Evolutionary conservation across 352 stramenopile genomes (phyloP), one percentile per base, ranked within the genome.

Genomic region (Phytophthora kernoviae): DNA sequence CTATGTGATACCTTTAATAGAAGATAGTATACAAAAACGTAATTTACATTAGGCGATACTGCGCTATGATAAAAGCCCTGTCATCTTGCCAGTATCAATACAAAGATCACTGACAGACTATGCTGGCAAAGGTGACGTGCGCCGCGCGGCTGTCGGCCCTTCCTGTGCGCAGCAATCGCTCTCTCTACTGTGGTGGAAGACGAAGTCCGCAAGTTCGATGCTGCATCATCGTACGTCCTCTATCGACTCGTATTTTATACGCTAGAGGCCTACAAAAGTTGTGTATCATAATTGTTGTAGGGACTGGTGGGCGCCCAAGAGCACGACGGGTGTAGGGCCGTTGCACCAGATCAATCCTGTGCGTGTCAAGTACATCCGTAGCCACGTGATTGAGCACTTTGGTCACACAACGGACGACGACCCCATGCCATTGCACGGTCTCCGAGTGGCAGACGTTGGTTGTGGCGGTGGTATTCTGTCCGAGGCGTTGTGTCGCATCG

Each of bases 381-480:
- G 60, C 22, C 75, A 90, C 15, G 72, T 77, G 45, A 87, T 93
- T 22, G 53, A 70, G 24, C 81, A 95, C 65, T 91, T 93, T 17
- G 68, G 71, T 5, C 62, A 64, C 44, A 70, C 81, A 10, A 76
- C 50, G 5, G 68, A 71, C 8, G 59, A 84, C 39, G 79, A 86
- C 42, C 62, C 83, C 12, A 50, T 71, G 49, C 87, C 87, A 10
- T 68, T 95, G 21, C 66, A 53, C 21, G 71, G 56, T 10, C 56
- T 89, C 11, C 79, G 79, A 14, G 79, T 93, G 20, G 79, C 80
- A 0, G 87, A 95, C 68, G 66, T 94, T 10, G 87, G 87, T 54
- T 95, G 87, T 34, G 87, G 87, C 1, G 87, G 87, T n/a, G 87
- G 87, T 14, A 90, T 95, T 58, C 66, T 95, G 48, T 93, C 87